phyloP scores from a whole-genome alignment of 169 alveolate species.

The Babesia ovata region DNA sequence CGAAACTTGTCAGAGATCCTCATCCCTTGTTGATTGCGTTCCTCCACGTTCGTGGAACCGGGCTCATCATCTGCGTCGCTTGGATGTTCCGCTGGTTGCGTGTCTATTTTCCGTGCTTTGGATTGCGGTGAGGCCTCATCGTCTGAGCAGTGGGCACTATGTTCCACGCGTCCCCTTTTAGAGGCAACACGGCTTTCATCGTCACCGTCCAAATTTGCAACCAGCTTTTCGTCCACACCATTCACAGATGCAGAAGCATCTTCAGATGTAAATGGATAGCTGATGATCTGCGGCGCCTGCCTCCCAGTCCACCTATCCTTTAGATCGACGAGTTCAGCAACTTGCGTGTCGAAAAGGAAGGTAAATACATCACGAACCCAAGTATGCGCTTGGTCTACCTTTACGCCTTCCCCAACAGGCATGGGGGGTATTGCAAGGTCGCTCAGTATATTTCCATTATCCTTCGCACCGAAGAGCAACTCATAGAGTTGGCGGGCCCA shows the following conservation, averaged over 20 bases:
- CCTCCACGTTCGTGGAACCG: not conserved
- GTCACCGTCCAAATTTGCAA: not conserved
- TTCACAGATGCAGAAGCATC: not conserved
- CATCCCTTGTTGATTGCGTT: not conserved
- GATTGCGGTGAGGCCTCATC: too few species aligned
- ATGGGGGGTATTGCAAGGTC: constrained; percentile 51
- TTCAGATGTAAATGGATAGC: not conserved
- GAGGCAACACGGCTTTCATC: not conserved
- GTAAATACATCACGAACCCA: constrained; percentile 39
- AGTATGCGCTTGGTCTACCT: not conserved
- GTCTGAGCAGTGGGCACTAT: not conserved
- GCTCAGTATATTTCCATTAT: constrained; percentile 33
- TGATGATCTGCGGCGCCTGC: constrained; percentile 5
- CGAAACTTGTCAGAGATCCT: constrained; percentile 23
- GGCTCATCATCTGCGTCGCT: not conserved
- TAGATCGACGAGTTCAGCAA: constrained; percentile 49
- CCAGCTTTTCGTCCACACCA: too few species aligned
- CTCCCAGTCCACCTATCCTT: constrained; percentile 32
- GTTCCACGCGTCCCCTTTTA: constrained; percentile 6
- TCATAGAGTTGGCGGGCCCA: constrained; percentile 94
- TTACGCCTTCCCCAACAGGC: constrained; percentile 9
- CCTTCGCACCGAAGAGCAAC: constrained; percentile 73
- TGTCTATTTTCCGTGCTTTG: too few species aligned
- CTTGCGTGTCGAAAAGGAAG: constrained; percentile 68
- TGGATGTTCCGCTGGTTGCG: too few species aligned